phyloP scores from a whole-genome alignment of 2,329 filamentous ascomycete genomes.

The Grosmannia penicillata region DNA sequence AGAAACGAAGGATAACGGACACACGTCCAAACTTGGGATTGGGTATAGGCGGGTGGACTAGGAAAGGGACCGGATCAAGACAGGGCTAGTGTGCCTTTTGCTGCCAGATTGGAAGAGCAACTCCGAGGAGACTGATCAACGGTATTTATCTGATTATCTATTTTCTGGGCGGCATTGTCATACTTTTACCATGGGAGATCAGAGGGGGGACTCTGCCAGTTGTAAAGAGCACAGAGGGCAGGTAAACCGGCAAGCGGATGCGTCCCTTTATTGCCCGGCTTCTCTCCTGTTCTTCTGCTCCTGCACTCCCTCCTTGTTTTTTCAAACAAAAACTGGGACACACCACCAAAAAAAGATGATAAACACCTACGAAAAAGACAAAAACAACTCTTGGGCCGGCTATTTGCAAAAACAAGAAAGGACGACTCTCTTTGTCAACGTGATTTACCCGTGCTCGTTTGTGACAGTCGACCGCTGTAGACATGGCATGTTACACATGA shows the following conservation, averaged over 20 bases:
- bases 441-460: too few relatives aligned
- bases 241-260: constrained; percentile 28
- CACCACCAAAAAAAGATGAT: constrained; percentile 3
- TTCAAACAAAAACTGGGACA: neutral
- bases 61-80: neutral
- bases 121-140: too few relatives aligned
- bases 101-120: neutral
- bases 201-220: too few relatives aligned
- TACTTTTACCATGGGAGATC: constrained; percentile 2
- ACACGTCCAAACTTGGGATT: constrained; percentile 4
- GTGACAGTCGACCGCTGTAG: too few relatives aligned
- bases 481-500: too few relatives aligned
- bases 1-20: constrained; percentile 7
- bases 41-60: neutral
- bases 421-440: too few relatives aligned
- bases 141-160: constrained; percentile 1
- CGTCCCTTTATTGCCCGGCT: constrained; percentile 22
- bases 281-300: too few relatives aligned
- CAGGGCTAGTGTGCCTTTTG: too few relatives aligned
- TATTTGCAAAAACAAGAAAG: constrained; percentile 9
- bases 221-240: neutral
- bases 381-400: constrained; percentile 10
- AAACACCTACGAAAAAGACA: constrained; percentile 3
- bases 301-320: neutral
- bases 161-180: constrained; percentile 8